Conservation (phyloP, 148 eudicot genomes). For the Dysphania ambrosioides region DNA sequence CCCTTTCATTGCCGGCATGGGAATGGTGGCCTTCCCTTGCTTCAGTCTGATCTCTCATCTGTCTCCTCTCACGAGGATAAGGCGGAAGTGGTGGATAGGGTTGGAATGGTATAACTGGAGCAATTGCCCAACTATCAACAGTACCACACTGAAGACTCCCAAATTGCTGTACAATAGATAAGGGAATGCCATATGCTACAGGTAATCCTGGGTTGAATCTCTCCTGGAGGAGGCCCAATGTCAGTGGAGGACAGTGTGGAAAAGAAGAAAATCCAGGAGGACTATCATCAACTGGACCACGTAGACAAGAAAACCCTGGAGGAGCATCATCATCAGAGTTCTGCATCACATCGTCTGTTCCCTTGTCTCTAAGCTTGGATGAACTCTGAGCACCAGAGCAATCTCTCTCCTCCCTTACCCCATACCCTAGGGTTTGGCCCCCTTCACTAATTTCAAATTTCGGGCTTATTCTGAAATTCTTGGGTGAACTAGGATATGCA, state of each 20-base stretch:
- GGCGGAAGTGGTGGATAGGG: slow-evolving; percentile 88
- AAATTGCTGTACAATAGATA: slow-evolving; percentile 43
- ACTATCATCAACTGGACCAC: slow-evolving; percentile 31
- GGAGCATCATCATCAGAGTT: slow-evolving; percentile 46
- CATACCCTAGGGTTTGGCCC: not conserved
- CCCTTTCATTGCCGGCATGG: slow-evolving; percentile 10
- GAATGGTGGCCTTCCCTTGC: slow-evolving; percentile 13
- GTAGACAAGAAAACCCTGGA: slow-evolving; percentile 37
- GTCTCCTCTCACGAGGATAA: slow-evolving; percentile 34
- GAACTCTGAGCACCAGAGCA: slow-evolving; percentile 6
- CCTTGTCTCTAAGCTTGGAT: slow-evolving; percentile 1
- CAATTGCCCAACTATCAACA: slow-evolving; percentile 54
- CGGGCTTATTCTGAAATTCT: slow-evolving; percentile 23
- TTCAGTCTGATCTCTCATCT: slow-evolving; percentile 18
- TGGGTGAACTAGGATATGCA: slow-evolving; percentile 21
- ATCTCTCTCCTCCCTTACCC: slow-evolving; percentile 14
- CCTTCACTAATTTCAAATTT: slow-evolving; percentile 17
- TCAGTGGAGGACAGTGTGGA: slow-evolving; percentile 27
- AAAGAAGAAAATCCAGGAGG: slow-evolving; percentile 56
- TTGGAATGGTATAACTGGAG: slow-evolving; percentile 69
- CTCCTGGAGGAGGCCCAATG: slow-evolving; percentile 45
- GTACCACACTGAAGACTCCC: slow-evolving; percentile 44
- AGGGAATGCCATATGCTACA: slow-evolving; percentile 68
- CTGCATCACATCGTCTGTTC: slow-evolving; percentile 26
- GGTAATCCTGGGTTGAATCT: slow-evolving; percentile 50